phyloP scores from a whole-genome alignment of 2,329 filamentous ascomycete species.

The Aspergillus sp. region DNA sequence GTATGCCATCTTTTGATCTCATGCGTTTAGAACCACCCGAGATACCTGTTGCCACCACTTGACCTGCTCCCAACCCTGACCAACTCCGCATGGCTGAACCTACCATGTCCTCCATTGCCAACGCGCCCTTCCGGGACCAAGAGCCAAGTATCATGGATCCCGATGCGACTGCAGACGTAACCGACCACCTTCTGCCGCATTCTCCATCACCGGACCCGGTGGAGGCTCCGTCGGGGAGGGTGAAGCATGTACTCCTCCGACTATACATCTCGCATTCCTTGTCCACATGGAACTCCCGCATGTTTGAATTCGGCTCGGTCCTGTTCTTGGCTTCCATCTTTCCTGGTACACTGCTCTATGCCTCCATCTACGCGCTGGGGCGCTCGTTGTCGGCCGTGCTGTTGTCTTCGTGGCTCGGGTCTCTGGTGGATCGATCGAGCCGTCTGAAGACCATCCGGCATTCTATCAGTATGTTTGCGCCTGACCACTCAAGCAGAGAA shows the following conservation, averaged over 20 bases:
- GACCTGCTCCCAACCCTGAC: too few species aligned
- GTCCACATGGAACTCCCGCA: not conserved
- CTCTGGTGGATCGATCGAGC: slow-evolving; percentile 55
- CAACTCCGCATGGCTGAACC: too few species aligned
- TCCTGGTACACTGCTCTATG: slow-evolving; percentile 60
- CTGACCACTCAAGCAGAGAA: not conserved
- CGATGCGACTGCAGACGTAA: not conserved
- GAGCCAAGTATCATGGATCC: not conserved
- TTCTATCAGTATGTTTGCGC: slow-evolving; percentile 42
- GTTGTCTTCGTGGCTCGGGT: slow-evolving; percentile 58
- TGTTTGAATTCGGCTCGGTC: slow-evolving; percentile 49
- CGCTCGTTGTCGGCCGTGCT: slow-evolving; percentile 58
- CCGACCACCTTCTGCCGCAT: not conserved
- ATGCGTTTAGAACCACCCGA: too few species aligned
- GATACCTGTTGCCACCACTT: too few species aligned
- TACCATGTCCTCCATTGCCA: not conserved
- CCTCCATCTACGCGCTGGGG: slow-evolving; percentile 66
- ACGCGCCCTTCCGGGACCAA: not conserved
- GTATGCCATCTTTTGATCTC: too few species aligned
- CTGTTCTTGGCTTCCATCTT: slow-evolving; percentile 57
- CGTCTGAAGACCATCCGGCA: slow-evolving; percentile 51
- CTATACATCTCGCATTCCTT: not conserved
- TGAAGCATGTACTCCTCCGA: not conserved
- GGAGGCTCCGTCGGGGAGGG: not conserved
- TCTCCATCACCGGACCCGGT: not conserved